These are phyloP conservation scores for Mesostigma viride DNA, from an alignment of 139 green algal genomes.

Conservation along the genomic window DNA sequence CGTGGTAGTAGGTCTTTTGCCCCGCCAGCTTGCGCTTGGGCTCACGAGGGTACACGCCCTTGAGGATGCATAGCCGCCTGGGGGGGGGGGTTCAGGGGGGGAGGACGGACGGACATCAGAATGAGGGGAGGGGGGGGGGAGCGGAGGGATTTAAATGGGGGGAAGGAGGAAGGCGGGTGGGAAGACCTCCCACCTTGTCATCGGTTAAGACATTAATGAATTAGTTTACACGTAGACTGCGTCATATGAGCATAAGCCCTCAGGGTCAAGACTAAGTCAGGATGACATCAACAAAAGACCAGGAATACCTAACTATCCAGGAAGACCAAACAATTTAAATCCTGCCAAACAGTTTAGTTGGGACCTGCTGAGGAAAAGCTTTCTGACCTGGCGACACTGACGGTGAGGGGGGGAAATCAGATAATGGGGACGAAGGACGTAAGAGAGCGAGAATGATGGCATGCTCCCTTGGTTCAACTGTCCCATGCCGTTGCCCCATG, in stretches of 20 bases:
- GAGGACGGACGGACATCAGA: not conserved
- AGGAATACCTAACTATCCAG: not conserved
- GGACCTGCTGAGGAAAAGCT: no score
- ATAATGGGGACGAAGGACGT: no score
- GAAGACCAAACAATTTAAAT: no score
- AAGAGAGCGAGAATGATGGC: no score
- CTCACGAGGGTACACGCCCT: slow-evolving; percentile 93
- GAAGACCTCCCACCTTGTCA: no score
- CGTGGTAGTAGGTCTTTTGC: slow-evolving; percentile 96
- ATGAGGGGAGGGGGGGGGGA: not conserved
- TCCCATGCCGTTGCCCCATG: no score
- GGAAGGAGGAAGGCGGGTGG: not conserved
- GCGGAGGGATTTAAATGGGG: not conserved
- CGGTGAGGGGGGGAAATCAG: no score
- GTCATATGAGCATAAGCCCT: not conserved
- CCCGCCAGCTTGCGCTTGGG: slow-evolving; percentile 90
- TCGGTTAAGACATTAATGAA: no score
- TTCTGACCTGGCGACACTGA: no score
- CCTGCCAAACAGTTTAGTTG: no score
- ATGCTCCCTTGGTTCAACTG: no score
- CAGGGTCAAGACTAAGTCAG: not conserved
- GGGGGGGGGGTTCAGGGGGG: not conserved
- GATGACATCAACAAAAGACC: not conserved
- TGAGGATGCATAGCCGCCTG: slow-evolving; percentile 94
- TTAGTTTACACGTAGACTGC: not conserved